These are phyloP conservation scores for Fusarium sarcochroum DNA, from an alignment of 2,329 filamentous ascomycete species.

Conservation along the genomic window DNA sequence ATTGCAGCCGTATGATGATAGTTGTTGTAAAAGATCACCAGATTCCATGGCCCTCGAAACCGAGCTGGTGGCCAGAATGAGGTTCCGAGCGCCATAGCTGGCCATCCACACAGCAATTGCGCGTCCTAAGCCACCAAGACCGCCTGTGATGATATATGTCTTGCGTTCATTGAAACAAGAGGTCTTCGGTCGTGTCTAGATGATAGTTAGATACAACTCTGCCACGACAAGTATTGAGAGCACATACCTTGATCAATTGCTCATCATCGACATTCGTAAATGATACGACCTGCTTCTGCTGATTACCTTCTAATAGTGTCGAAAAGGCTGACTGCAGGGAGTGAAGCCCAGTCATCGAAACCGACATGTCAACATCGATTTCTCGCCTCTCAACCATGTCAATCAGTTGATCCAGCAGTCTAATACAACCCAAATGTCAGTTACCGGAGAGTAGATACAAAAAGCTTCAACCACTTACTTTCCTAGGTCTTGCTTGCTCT, in stretches of 20 bases:
- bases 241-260: slow-evolving; percentile 34
- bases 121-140: slow-evolving; percentile 43
- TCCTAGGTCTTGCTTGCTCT: slow-evolving; percentile 36
- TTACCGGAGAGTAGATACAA: neutral
- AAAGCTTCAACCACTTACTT: slow-evolving; percentile 17
- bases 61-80: slow-evolving; percentile 43
- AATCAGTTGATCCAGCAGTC: slow-evolving; percentile 29
- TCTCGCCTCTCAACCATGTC: slow-evolving; percentile 26
- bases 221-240: neutral
- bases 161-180: slow-evolving; percentile 32
- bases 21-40: slow-evolving; percentile 37
- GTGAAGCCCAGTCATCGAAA: slow-evolving; percentile 25
- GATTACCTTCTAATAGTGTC: slow-evolving; percentile 6
- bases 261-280: slow-evolving; percentile 1
- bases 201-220: slow-evolving; percentile 3
- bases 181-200: slow-evolving; percentile 38
- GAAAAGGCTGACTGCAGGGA: slow-evolving; percentile 29
- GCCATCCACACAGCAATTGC: slow-evolving; percentile 46
- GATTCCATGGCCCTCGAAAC: slow-evolving; percentile 32
- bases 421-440: slow-evolving; percentile 18
- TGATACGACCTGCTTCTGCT: slow-evolving; percentile 36
- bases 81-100: slow-evolving; percentile 41
- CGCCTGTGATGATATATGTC: slow-evolving; percentile 45
- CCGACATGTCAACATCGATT: slow-evolving; percentile 11
- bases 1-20: slow-evolving; percentile 43